Evolutionary conservation across 2,329 filamentous ascomycete species (phyloP), one percentile per base, ranked within the genome.

Genomic region (Xylariaceae sp.): DNA sequence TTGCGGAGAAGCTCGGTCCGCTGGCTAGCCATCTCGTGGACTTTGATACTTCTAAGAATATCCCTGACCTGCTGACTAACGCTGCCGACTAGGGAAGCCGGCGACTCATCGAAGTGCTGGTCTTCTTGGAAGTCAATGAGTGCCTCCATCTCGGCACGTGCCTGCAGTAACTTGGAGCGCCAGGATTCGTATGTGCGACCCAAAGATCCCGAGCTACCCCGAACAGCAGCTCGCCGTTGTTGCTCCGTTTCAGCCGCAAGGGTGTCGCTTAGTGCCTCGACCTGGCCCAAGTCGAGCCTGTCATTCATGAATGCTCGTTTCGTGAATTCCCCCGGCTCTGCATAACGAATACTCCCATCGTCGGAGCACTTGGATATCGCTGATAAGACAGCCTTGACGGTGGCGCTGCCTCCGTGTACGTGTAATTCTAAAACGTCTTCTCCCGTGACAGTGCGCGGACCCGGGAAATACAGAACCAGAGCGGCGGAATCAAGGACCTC

Each of bases 71-170:
- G 84, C 0, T 61, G 62, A 1, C 83, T 80, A 29, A 96, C 88
- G 46, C 85, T 89, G 0, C 67, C 69, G 42, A 95, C 78, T 19
- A 97, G 76, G 51, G 88, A 80, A 0, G 78, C 73, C 0, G 90
- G 88, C 2, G 89, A 86, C 70, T 96, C 91, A 62, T 97, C 92
- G 65, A 99, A 95, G 73, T 97, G 89, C 71, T 99, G 92, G 65
- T 97, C 94, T 69, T 99, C 94, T 1, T 89, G 88, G 68, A 99
- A 99, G 71, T 99, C 94, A 57, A 99, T 97, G 61, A 99, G 74
- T 0, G 94, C 94, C 71, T 99, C 94, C 37, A 99, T 79, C 72
- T 97, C 92, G 9, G 90, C 94, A 1, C 94, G 83, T 9, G 92
- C 92, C 58, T 87, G 79, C 6, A 97, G 76, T 16, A 99, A 73